Conservation (phyloP, 2,329 filamentous ascomycete genomes). For the Ophiostoma australiae region DNA sequence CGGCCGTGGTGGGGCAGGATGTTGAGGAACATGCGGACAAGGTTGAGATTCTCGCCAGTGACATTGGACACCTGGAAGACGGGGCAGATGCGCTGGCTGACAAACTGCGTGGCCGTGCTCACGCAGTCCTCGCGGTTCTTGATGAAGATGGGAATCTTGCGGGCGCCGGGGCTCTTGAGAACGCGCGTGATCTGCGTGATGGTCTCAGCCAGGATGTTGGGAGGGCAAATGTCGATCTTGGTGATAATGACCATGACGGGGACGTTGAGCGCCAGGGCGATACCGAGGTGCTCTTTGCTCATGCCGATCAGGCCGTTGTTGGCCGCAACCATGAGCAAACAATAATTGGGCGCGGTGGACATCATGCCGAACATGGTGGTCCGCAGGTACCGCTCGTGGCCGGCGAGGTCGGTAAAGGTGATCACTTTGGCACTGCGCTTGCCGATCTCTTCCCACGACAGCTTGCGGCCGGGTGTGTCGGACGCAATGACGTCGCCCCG, state of each 20-base stretch:
- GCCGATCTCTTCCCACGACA: conserved; percentile 97
- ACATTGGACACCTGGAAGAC: conserved; percentile 99
- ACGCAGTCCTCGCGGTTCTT: conserved; percentile 87
- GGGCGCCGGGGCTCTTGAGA: conserved; percentile 84
- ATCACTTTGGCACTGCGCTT: conserved; percentile 94
- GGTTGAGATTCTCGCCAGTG: conserved; percentile 82
- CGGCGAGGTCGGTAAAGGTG: conserved; percentile 89
- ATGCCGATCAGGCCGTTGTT: conserved; percentile 97
- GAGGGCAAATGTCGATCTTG: conserved; percentile 97
- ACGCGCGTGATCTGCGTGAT: conserved; percentile 88
- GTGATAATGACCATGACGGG: conserved; percentile 97
- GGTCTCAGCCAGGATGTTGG: conserved; percentile 90
- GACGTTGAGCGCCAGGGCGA: conserved; percentile 89
- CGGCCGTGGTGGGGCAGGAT: conserved; percentile 92
- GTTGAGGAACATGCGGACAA: conserved; percentile 89
- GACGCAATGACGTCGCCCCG: conserved; percentile 76
- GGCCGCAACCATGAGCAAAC: conserved; percentile 93
- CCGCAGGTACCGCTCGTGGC: conserved; percentile 89
- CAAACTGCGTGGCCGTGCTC: conserved; percentile 92
- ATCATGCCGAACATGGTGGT: conserved; percentile 95
- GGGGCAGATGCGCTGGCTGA: conserved; percentile 90
- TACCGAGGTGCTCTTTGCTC: conserved; percentile 96
- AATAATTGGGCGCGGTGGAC: conserved; percentile 94
- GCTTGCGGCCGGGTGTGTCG: conserved; percentile 67
- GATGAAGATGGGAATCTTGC: conserved; percentile 95